Conservation (phyloP, 164 flowering plant species). For the Vitis labrusca region DNA sequence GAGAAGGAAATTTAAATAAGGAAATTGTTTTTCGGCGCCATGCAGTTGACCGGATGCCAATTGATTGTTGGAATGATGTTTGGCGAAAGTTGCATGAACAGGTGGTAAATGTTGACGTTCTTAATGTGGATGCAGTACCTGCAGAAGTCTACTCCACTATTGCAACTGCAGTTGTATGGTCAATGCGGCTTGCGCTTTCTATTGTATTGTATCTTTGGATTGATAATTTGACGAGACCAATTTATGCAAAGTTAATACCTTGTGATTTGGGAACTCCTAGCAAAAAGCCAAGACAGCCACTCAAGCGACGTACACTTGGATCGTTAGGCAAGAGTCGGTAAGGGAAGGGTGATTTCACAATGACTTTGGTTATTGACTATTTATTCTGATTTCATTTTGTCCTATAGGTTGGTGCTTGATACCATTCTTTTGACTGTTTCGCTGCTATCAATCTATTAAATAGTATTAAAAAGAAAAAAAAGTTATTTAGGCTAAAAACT, state of each 20-base stretch:
- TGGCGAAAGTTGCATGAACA: constrained; percentile 95
- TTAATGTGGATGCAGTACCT: constrained; percentile 63
- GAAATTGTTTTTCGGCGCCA: constrained; percentile 82
- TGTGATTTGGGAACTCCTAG: constrained; percentile 77
- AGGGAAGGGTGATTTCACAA: constrained; percentile 19
- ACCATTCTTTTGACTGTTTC: no score
- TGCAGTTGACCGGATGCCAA: constrained; percentile 89
- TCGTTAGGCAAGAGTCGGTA: constrained; percentile 94
- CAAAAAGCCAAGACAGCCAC: constrained; percentile 46
- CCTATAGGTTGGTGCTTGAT: no score
- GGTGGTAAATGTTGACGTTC: constrained; percentile 84
- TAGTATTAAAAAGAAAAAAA: no score
- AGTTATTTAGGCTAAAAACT: no score
- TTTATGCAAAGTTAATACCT: constrained; percentile 89
- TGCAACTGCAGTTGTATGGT: constrained; percentile 90
- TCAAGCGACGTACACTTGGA: constrained; percentile 67
- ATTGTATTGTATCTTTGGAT: constrained; percentile 70
- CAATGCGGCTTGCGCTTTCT: constrained; percentile 88
- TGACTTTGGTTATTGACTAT: constrained; percentile 8
- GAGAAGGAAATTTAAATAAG: constrained; percentile 35
- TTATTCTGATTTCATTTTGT: background rate
- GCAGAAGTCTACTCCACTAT: constrained; percentile 87
- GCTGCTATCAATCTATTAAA: no score
- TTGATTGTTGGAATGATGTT: constrained; percentile 94
- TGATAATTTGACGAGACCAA: constrained; percentile 80